Base-by-base conservation (phyloP, 768 basidiomycete genomes). In the Boletus huronensis region DNA sequence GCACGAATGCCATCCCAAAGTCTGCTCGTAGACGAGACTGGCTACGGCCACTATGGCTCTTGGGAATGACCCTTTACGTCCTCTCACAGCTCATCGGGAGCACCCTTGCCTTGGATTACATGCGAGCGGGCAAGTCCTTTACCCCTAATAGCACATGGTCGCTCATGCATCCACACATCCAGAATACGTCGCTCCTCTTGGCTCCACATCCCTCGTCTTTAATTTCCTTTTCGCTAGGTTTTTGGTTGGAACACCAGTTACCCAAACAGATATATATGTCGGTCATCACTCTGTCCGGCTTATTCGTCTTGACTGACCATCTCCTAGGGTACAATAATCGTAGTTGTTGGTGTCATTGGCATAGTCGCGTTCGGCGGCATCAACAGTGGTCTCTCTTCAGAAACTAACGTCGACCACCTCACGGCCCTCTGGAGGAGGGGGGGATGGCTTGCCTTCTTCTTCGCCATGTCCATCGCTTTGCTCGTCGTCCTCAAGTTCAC, bases 101-200 rank as follows among this genome's bases (percentile, higher is more conserved):
- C 66, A 93, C 91, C 0, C 79, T 93, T 19, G 92, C 92, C 1
- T 77, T 94, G 32, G 85, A 89, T 69, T 93, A 91, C 67, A 88
- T 94, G 80, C 85, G 92, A 57, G 92, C 91, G 58, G 87, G 88
- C 82, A 43, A 40, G 78, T 65, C 26, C 23, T 45, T 52, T 55
- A 3, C 28, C 23, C 34, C 21, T 14, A 11, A 35, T 44, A 50
- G 14, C 5, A 16, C 35, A 17, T 16, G 4, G 44, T 45, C 36
- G 8, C 57, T 61, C 41, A 65, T 48, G 48, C 54, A 69, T 55
- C 38, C 10, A 23, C 10, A 23, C 49, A 7, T 53, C 16, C 72
- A 84, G 91, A 96, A 82, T 98, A 97, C 70, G 95, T 98, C 52
- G 96, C 96, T 2, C 95, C 95, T 2, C 80, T 98, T 5, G 95